Evolutionary conservation across 306 rosid species (phyloP).

Genomic region (Inga laurina): DNA sequence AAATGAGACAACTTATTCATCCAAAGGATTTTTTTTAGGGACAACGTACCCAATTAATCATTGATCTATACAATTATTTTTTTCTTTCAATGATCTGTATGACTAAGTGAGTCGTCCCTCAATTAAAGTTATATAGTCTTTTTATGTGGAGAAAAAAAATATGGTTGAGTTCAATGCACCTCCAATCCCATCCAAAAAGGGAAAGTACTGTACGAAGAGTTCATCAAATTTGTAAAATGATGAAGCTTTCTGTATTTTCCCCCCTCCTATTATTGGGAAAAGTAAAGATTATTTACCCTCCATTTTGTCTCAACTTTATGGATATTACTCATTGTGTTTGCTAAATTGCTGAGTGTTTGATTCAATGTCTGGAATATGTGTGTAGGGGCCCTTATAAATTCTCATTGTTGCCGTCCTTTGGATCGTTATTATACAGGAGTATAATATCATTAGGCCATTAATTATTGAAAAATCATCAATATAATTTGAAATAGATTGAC

Average conservation of each 20-base stretch:
- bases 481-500: neutral
- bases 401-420: neutral
- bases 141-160: neutral
- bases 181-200: neutral
- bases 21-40: no score
- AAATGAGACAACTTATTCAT: no score
- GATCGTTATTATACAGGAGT: neutral
- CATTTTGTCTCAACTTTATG: neutral
- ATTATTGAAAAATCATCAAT: neutral
- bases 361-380: neutral
- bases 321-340: neutral
- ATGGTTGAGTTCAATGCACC: slow-evolving; percentile 6
- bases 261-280: neutral
- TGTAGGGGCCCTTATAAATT: neutral
- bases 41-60: neutral
- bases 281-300: neutral
- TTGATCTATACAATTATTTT: neutral
- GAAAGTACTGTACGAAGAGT: neutral
- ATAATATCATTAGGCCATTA: neutral
- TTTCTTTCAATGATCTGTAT: neutral
- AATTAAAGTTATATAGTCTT: neutral
- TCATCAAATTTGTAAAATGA: neutral
- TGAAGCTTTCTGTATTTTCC: neutral
- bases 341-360: neutral
- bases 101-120: neutral